These are phyloP conservation scores for Calonectria multiphialidica DNA, from an alignment of 2,329 filamentous ascomycete genomes.

Conservation along the genomic window DNA sequence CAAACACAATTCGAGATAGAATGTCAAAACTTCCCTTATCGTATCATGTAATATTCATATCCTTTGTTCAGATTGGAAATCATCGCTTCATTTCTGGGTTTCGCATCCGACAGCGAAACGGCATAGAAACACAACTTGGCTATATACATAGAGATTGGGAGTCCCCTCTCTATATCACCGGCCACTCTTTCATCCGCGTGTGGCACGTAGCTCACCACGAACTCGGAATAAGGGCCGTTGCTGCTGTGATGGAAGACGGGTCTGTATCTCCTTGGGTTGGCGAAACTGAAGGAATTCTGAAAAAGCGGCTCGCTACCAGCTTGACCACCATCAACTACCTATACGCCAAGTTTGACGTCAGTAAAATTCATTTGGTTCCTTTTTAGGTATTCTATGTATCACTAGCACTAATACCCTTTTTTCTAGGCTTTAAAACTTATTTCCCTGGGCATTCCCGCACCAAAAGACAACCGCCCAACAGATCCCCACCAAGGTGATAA, in stretches of 20 bases:
- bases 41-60: constrained; percentile 12
- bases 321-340: background rate
- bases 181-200: background rate
- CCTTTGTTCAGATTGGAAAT: constrained; percentile 7
- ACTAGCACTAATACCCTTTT: too few species aligned
- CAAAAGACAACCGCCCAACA: background rate
- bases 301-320: constrained; percentile 1
- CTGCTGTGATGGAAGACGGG: background rate
- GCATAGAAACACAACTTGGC: background rate
- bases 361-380: background rate
- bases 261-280: constrained; percentile 21
- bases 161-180: background rate
- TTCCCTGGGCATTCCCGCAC: background rate
- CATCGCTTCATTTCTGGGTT: constrained; percentile 19
- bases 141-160: constrained; percentile 19
- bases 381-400: background rate
- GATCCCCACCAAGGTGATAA: background rate
- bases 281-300: background rate
- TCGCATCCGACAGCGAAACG: background rate
- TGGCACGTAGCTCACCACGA: constrained; percentile 15
- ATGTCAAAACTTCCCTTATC: background rate
- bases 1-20: background rate
- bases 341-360: constrained; percentile 20
- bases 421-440: background rate
- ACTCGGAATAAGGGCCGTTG: constrained; percentile 9